These are phyloP conservation scores for Ichthyophthirius multifiliis DNA, from an alignment of 169 alveolate species.

Conservation along the genomic window DNA sequence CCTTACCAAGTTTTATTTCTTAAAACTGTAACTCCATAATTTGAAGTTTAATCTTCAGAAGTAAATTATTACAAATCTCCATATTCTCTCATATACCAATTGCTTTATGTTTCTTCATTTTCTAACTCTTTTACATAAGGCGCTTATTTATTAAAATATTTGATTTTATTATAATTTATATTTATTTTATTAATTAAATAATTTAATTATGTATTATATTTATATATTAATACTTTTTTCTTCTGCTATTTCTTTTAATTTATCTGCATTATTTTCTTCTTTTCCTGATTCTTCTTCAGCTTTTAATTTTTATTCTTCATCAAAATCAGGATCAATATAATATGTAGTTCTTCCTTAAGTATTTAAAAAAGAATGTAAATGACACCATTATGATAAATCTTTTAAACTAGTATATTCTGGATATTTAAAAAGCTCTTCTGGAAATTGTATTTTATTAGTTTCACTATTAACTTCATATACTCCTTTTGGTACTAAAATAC, in stretches of 20 bases:
- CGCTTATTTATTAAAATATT: too few species aligned
- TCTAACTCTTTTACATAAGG: background rate
- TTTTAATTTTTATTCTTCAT: background rate
- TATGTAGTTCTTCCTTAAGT: background rate
- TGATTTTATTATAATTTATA: too few species aligned
- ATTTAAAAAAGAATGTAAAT: background rate
- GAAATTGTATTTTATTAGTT: background rate
- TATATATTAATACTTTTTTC: background rate
- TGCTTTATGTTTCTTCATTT: background rate
- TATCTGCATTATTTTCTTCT: slow-evolving; percentile 14
- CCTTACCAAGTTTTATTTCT: slow-evolving; percentile 39
- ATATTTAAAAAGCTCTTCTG: slow-evolving; percentile 15
- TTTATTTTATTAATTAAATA: background rate
- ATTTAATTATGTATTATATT: background rate
- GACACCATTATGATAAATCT: slow-evolving; percentile 6
- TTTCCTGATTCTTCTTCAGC: background rate
- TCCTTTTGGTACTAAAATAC: slow-evolving; percentile 66
- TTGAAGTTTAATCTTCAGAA: background rate
- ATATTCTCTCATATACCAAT: slow-evolving; percentile 5
- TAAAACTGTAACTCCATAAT: slow-evolving; percentile 21
- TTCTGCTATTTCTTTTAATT: background rate
- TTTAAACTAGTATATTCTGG: slow-evolving; percentile 22
- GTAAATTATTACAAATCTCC: background rate
- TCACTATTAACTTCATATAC: slow-evolving; percentile 37
- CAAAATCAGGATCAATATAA: background rate